A percentile compares a stretch with the other conserved stretches of the same genome.
Conservation (phyloP, 2,329 filamentous ascomycete species). For the Triangularia setosa region DNA sequence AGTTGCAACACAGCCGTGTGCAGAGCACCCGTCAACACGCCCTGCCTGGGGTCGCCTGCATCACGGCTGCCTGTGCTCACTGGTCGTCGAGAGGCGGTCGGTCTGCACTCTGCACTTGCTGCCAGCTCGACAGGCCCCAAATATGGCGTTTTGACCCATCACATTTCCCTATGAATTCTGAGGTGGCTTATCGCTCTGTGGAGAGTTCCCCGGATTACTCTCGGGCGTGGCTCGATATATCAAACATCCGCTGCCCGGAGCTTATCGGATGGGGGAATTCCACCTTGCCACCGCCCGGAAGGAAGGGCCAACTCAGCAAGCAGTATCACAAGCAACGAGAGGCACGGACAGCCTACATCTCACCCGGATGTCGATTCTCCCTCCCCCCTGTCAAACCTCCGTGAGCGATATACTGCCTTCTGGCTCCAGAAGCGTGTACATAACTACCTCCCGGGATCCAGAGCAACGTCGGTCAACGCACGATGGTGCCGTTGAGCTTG, state of each 20-base stretch:
- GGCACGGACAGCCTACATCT: not conserved
- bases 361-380: not conserved
- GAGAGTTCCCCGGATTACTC: conserved; percentile 11
- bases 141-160: not conserved
- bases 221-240: conserved; percentile 3
- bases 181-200: conserved; percentile 13
- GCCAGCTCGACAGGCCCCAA: not conserved
- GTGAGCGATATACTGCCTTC: conserved; percentile 2
- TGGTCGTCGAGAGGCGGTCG: not conserved
- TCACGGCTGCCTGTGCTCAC: not conserved
- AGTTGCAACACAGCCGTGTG: not conserved
- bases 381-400: not conserved
- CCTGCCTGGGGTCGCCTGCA: not conserved
- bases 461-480: conserved; percentile 10
- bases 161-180: not conserved
- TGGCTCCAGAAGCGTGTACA: not conserved
- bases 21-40: not conserved
- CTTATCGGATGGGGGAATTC: conserved; percentile 8
- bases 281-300: not conserved
- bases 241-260: conserved; percentile 7
- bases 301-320: not conserved
- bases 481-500: not conserved
- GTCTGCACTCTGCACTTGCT: not conserved
- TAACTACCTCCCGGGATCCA: conserved; percentile 4
- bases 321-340: not conserved